A percentile compares a stretch with the other conserved stretches of the same genome.
Conservation (phyloP, 768 basidiomycete genomes). For the Pulveroboletus sp. region DNA sequence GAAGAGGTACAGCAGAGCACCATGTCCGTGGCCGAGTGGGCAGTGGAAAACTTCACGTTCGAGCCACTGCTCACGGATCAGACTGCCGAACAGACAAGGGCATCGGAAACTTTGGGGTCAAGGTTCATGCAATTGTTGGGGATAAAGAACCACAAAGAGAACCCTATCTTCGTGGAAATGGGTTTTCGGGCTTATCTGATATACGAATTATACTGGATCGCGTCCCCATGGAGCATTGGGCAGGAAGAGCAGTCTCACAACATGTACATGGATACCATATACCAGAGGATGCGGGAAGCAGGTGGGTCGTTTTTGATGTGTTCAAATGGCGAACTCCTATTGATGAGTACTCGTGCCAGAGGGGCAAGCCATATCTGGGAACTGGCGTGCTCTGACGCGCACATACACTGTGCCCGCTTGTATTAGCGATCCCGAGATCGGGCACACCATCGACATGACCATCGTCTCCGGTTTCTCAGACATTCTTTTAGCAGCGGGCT, state of each 20-base stretch:
- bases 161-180: conserved; percentile 32
- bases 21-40: conserved; percentile 41
- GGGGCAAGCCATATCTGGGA: conserved; percentile 38
- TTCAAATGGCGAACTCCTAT: neutral
- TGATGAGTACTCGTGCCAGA: conserved; percentile 24
- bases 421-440: conserved; percentile 16
- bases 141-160: conserved; percentile 20
- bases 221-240: conserved; percentile 20
- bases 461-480: conserved; percentile 23
- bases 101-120: conserved; percentile 9
- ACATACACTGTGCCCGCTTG: conserved; percentile 12
- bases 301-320: conserved; percentile 25
- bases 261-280: conserved; percentile 24
- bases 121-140: conserved; percentile 19
- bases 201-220: conserved; percentile 18
- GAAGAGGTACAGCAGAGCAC: conserved; percentile 43
- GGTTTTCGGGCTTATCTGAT: conserved; percentile 28
- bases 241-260: conserved; percentile 17
- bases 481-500: conserved; percentile 27
- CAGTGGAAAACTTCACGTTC: conserved; percentile 37
- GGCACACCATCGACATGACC: neutral
- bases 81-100: conserved; percentile 11
- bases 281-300: conserved; percentile 30
- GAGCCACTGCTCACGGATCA: conserved; percentile 4
- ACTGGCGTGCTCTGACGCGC: conserved; percentile 41